phyloP scores from a whole-genome alignment of 176 grass and related monocot species.

The Lolium rigidum region DNA sequence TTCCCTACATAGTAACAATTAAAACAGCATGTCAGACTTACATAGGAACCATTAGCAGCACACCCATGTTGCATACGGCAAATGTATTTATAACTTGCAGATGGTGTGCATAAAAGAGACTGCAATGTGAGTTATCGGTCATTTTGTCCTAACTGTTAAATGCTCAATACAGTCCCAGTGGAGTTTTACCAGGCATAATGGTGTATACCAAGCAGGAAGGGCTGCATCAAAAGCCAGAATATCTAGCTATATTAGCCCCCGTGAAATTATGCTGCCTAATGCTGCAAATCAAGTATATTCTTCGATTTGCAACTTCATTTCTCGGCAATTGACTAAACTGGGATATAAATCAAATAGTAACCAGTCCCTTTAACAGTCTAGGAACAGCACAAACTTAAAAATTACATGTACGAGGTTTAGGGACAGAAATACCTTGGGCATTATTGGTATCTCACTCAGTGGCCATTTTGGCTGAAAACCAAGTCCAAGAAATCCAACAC shows the following conservation, averaged over 20 bases:
- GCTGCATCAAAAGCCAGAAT: not conserved
- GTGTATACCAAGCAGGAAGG: conserved; percentile 1
- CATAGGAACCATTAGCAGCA: not conserved
- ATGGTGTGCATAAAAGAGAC: not conserved
- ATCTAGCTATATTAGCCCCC: not conserved
- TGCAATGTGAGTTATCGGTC: not conserved
- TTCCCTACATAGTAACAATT: conserved; percentile 58
- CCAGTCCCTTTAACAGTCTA: conserved; percentile 7
- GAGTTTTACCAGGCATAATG: not conserved
- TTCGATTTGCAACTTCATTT: conserved; percentile 12
- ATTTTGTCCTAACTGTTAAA: not conserved
- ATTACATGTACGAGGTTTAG: conserved; percentile 19
- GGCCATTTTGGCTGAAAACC: conserved; percentile 96
- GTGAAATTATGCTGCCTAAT: not conserved
- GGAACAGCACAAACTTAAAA: conserved; percentile 2
- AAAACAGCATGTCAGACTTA: conserved; percentile 27
- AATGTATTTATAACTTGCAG: not conserved
- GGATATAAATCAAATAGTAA: conserved; percentile 5
- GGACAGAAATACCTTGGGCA: conserved; percentile 80
- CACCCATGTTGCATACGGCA: not conserved
- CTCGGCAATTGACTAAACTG: not conserved
- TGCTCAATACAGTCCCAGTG: not conserved
- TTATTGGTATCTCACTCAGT: conserved; percentile 80
- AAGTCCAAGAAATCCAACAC: conserved; percentile 94
- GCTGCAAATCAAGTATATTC: not conserved